phyloP scores from a whole-genome alignment of 352 stramenopile genomes.

The Phytophthora tentaculata region DNA sequence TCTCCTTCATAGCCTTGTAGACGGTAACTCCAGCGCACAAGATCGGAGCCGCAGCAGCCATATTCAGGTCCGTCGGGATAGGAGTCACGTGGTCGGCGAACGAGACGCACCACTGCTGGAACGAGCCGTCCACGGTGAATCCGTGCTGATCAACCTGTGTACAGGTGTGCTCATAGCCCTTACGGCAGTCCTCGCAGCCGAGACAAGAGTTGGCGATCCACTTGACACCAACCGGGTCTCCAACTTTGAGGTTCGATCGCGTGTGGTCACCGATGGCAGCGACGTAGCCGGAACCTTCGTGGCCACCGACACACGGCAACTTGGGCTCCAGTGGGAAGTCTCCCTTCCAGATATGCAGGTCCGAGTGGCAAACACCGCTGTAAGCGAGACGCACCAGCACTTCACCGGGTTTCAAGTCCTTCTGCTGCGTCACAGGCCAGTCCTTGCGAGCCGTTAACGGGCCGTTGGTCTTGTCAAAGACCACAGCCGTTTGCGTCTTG shows the following conservation, averaged over 20 bases:
- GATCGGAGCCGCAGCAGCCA: neutral
- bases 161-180: neutral
- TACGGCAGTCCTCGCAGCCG: slow-evolving; percentile 2
- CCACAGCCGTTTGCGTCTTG: neutral
- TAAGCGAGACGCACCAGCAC: neutral
- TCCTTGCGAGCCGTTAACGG: neutral
- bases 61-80: neutral
- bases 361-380: neutral
- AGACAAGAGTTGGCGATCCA: slow-evolving; percentile 1
- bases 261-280: slow-evolving; percentile 1
- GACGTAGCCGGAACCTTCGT: slow-evolving; percentile 1
- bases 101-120: slow-evolving; percentile 2
- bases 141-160: neutral
- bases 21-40: neutral
- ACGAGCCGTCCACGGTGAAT: neutral
- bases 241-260: neutral
- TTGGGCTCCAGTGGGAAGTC: neutral
- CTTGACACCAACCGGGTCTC: slow-evolving; percentile 1
- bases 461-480: neutral
- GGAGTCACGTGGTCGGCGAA: neutral
- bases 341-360: neutral
- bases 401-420: slow-evolving; percentile 3
- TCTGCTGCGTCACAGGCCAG: neutral
- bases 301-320: neutral
- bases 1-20: neutral